Evolutionary conservation across 1,284 basidiomycete genomes (phyloP).

Genomic region (Heterobasidion annosum): DNA sequence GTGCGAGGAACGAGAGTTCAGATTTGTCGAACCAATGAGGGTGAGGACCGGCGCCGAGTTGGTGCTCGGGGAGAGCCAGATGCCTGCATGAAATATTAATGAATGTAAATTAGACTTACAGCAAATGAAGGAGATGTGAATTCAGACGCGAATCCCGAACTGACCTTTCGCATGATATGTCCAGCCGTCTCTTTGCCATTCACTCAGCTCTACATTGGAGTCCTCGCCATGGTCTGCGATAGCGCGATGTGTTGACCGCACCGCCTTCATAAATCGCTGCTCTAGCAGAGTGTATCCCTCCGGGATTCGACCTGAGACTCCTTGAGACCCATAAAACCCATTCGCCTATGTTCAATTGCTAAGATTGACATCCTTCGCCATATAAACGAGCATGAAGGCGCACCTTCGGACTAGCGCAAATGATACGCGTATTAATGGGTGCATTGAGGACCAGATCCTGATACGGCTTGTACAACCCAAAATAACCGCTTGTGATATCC

Average conservation of each 20-base stretch:
- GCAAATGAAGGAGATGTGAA: background rate
- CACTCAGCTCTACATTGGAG: conserved; percentile 61
- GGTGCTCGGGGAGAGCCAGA: conserved; percentile 71
- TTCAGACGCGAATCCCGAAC: background rate
- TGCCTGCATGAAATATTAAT: conserved; percentile 37
- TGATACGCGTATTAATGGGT: conserved; percentile 60
- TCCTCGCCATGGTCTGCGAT: background rate
- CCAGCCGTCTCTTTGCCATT: conserved; percentile 92
- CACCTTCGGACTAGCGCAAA: conserved; percentile 85
- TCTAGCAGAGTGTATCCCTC: conserved; percentile 92
- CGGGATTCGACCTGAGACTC: conserved; percentile 88
- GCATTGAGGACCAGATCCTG: conserved; percentile 63
- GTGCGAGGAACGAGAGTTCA: conserved; percentile 85
- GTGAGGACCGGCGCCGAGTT: conserved; percentile 60
- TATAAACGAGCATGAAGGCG: conserved; percentile 9
- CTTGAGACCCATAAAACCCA: conserved; percentile 87
- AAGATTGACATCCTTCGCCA: background rate
- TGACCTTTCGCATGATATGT: conserved; percentile 97
- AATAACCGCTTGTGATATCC: conserved; percentile 92
- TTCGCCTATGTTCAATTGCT: conserved; percentile 58
- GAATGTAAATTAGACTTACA: background rate
- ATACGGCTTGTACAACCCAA: conserved; percentile 82
- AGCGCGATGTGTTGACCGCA: conserved; percentile 38
- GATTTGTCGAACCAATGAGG: conserved; percentile 93
- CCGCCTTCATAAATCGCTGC: conserved; percentile 72